phyloP scores from a whole-genome alignment of 2,329 filamentous ascomycete species.

The Sporothrix schenckii region DNA sequence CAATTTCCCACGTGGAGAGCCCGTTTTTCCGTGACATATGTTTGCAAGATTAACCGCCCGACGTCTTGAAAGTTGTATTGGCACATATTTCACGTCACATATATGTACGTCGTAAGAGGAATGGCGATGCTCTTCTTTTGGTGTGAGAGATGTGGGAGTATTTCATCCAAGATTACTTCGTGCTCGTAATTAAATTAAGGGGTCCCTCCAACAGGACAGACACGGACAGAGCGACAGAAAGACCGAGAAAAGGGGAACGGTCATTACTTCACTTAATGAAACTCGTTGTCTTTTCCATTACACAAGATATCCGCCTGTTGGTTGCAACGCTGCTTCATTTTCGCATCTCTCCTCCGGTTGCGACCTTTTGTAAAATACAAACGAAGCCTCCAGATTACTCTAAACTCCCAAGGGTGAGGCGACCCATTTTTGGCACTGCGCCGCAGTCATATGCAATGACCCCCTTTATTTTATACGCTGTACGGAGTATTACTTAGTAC shows the following conservation, averaged over 20 bases:
- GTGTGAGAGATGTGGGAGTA: too few relatives aligned
- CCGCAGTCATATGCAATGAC: too few relatives aligned
- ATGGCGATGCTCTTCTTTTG: background rate
- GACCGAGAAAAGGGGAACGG: background rate
- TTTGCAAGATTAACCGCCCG: too few relatives aligned
- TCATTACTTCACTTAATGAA: background rate
- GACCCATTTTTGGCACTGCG: background rate
- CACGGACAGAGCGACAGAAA: background rate
- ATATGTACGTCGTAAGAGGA: too few relatives aligned
- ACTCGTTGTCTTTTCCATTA: background rate
- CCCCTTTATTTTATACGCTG: background rate
- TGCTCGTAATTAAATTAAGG: background rate
- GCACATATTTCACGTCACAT: too few relatives aligned
- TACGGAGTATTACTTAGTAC: too few relatives aligned
- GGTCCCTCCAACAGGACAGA: background rate
- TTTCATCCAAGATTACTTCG: slow-evolving; percentile 15
- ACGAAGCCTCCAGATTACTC: background rate
- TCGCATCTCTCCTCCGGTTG: background rate
- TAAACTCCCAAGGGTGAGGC: background rate
- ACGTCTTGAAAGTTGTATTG: too few relatives aligned
- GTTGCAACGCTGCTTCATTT: background rate
- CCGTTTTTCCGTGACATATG: too few relatives aligned
- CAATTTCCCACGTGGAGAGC: too few relatives aligned
- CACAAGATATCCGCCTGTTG: background rate
- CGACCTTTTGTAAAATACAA: background rate